Conservation (phyloP, 805 yeast genomes). For the Yarrowia hollandica region DNA sequence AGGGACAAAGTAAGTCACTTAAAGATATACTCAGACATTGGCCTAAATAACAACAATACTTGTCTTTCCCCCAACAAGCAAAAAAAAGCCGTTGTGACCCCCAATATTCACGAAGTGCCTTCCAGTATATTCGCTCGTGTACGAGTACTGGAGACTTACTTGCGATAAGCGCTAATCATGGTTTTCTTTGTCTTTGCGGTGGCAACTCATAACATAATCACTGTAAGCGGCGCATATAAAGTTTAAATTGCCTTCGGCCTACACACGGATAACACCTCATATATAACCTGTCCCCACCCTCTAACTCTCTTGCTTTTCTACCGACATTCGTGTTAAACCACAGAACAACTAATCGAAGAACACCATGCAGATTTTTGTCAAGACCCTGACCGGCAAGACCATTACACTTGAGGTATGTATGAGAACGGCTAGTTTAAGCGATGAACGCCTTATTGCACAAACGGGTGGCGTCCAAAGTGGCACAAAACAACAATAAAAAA, state of each 20-base stretch:
- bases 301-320: constrained; percentile 10
- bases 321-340: neutral
- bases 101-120: neutral
- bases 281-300: constrained; percentile 26
- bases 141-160: neutral
- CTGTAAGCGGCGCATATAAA: constrained; percentile 25
- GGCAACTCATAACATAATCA: constrained; percentile 27
- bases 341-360: neutral
- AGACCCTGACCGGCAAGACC: constrained; percentile 87
- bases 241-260: neutral
- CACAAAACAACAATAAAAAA: neutral
- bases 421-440: neutral
- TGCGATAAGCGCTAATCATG: constrained; percentile 27
- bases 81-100: no score
- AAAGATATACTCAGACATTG: no score
- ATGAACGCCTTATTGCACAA: neutral
- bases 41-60: no score
- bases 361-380: constrained; percentile 69
- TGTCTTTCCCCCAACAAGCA: no score
- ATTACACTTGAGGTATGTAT: constrained; percentile 69
- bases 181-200: constrained; percentile 24
- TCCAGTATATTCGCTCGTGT: constrained; percentile 8
- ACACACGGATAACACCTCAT: constrained; percentile 27
- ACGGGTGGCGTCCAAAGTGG: neutral
- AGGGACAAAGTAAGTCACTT: no score